phyloP scores from a whole-genome alignment of 1,139 yeast genomes.

The Chernovozyma aurita region DNA sequence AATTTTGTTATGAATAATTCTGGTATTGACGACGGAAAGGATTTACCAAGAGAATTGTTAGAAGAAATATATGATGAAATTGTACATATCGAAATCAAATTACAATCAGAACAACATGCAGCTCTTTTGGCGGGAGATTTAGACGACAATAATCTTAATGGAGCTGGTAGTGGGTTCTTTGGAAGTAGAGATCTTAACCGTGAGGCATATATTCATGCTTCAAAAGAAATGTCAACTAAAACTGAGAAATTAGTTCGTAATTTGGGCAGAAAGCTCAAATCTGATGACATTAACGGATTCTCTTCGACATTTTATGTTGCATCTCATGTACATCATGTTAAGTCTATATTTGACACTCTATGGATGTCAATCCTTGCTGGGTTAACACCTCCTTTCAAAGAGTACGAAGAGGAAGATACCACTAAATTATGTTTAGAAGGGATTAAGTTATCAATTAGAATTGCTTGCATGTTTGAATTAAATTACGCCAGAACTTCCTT shows the following conservation, averaged over 20 bases:
- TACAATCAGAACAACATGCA: constrained; percentile 91
- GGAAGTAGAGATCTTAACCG: constrained; percentile 72
- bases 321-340: constrained; percentile 84
- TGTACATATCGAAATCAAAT: constrained; percentile 75
- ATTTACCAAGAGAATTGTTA: constrained; percentile 72
- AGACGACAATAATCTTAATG: constrained; percentile 23
- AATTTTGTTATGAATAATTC: constrained; percentile 81
- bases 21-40: constrained; percentile 92
- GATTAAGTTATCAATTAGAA: constrained; percentile 71
- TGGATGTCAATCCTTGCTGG: constrained; percentile 99
- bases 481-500: constrained; percentile 86
- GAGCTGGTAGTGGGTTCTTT: constrained; percentile 58
- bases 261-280: constrained; percentile 47
- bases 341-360: constrained; percentile 85
- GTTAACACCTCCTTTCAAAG: constrained; percentile 88
- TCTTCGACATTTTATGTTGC: constrained; percentile 42
- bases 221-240: constrained; percentile 84
- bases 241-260: constrained; percentile 81
- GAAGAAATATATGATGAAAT: constrained; percentile 72
- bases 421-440: constrained; percentile 79
- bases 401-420: constrained; percentile 74
- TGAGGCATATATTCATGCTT: constrained; percentile 89
- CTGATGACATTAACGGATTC: constrained; percentile 22
- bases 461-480: constrained; percentile 80
- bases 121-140: constrained; percentile 71